Evolutionary conservation across 441 rosid species (phyloP), one percentile per base, ranked within the genome.

Genomic region (Populus hybrid): DNA sequence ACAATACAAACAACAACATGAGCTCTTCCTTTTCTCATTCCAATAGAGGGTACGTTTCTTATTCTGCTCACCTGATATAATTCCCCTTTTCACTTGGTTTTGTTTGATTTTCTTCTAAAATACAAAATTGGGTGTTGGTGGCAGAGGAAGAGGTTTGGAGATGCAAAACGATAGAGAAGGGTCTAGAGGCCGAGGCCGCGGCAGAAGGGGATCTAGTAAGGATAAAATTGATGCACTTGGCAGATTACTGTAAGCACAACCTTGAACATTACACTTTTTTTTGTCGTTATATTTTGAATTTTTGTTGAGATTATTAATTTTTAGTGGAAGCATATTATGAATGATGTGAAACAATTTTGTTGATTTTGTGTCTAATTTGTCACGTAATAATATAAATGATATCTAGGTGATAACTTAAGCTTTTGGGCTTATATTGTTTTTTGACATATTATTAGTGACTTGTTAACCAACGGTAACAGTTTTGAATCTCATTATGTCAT

Each of bases 221-320:
- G 94, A 92, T 82, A 90, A 78, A 80, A 86, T 92, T 66, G 93
- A 93, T 85, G 92, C 96, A 11, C 96, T 93, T 84, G 99, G 98
- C 71, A 83, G 98, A 83, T 92, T 95, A 9, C 74, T 95, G 99
- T 92, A 83, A 92, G 91, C 73, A 40, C 33, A 18, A 61, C 10
- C 72, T 40, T 24, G 0, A 14, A 38, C 2, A 4, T 74, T 24
- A n/a, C 29, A 26, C 36, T 18, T 6, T 18, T 33, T n/a, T 10
- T 28, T 26, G 26, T 68, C 40, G 9, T 33, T 36, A 9, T 23
- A 4, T 63, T 11, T 38, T 33, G 1, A 40, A 36, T 20, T 33
- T 68, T 9, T 20, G 11, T 71, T 12, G 33, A 24, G 24, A 14
- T 35, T 36, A 16, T 8, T 14, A 38, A 7, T 26, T 12, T n/a